Evolutionary conservation across 805 yeast genomes (phyloP).

Genomic region (Hanseniaspora thailandica): DNA sequence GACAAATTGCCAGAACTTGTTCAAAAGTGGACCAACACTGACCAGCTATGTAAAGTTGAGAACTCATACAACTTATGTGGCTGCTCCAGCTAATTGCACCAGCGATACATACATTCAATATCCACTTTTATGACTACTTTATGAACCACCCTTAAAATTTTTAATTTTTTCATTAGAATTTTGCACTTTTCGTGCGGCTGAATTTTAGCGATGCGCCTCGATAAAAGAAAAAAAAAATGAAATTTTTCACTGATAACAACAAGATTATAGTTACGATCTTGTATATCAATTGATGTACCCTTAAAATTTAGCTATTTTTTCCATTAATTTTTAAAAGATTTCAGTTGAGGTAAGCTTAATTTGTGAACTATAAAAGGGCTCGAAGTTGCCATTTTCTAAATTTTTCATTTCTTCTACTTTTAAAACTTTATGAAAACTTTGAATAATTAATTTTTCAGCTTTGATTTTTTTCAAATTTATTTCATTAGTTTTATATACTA

Average conservation of each 20-base stretch:
- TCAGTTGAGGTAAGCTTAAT: too few relatives aligned
- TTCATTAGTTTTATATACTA: too few relatives aligned
- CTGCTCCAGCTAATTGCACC: slow-evolving; percentile 39
- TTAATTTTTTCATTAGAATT: too few relatives aligned
- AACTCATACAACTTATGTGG: slow-evolving; percentile 61
- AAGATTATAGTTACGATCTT: too few relatives aligned
- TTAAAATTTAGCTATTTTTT: too few relatives aligned
- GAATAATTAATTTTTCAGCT: too few relatives aligned
- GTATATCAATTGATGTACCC: not conserved
- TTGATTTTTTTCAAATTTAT: too few relatives aligned
- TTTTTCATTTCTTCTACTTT: not conserved
- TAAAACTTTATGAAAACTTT: too few relatives aligned
- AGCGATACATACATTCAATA: too few relatives aligned
- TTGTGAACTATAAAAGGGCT: not conserved
- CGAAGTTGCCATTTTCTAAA: too few relatives aligned
- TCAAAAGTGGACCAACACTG: slow-evolving; percentile 38
- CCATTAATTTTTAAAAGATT: not conserved
- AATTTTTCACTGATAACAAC: not conserved
- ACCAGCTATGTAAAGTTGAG: slow-evolving; percentile 37
- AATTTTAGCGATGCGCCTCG: not conserved
- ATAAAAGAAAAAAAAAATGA: not conserved
- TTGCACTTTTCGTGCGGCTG: not conserved
- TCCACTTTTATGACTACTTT: too few relatives aligned
- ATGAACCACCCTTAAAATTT: too few relatives aligned
- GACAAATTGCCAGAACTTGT: slow-evolving; percentile 46